Evolutionary conservation across 2,329 filamentous ascomycete species (phyloP), one percentile per base, ranked within the genome.

Genomic region (Pseudogymnoascus sp.): DNA sequence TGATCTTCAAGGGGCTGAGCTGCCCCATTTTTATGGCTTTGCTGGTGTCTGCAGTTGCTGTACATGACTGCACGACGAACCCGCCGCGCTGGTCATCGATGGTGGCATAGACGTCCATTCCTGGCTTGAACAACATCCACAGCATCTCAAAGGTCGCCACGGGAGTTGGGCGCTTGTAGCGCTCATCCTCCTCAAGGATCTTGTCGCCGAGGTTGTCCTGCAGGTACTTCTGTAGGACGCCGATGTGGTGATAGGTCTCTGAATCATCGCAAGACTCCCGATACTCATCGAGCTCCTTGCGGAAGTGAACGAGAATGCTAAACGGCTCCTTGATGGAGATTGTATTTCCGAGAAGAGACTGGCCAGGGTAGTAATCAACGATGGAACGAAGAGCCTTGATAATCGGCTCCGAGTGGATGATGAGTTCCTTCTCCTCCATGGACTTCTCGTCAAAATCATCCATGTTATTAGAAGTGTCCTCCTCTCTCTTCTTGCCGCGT

Each of bases 291-390:
- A 67, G 57, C 34, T 67, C 65, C 26, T 65, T 59, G 21, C 65
- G 59, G 58, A 65, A 62, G 35, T 67, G 64, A 8, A 73, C 58
- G 67, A 75, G 48, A 62, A 77, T 23, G 71, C 74, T 5, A 62
- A 67, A 61, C 75, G 76, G 75, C 71, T 67, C 65, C 39, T 65
- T 63, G 19, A 67, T 60, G 2, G 63, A 59, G 13, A 67, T 65
- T 28, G 61, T 63, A 15, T 66, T 63, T 15, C 65, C 65, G 13
- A 62, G 58, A 6, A 67, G 61, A 5, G 59, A 61, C 58, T 65
- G 60, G 15, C 61, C 61, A 2, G 65, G 65, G 37, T 67, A 66
- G 55, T 67, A 67, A 35, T 62, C 59, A 10, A 66, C 65, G 15
- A 67, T 61, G 2, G 60, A 58, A 21, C 61, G 58, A 15, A 67